A percentile compares a stretch with the other conserved stretches of the same genome.
phyloP scores from a whole-genome alignment of 1,284 basidiomycete genomes.

The Wallemia mellicola region DNA sequence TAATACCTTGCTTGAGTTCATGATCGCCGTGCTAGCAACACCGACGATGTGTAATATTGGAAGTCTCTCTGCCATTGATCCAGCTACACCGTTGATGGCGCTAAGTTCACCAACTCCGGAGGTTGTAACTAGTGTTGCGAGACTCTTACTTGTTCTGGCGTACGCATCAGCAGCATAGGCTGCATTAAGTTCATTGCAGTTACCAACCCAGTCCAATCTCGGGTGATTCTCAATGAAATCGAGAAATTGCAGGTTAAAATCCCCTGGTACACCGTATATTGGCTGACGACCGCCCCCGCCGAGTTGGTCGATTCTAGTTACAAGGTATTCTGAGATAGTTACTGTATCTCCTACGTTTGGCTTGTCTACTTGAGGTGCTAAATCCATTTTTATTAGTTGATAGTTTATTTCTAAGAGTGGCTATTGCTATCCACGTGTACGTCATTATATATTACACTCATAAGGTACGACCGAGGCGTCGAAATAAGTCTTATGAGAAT shows the following conservation, averaged over 20 bases:
- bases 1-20: background rate
- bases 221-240: constrained; percentile 4
- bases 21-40: constrained; percentile 26
- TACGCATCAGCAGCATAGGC: constrained; percentile 85
- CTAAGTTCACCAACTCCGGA: constrained; percentile 74
- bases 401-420: background rate
- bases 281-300: constrained; percentile 16
- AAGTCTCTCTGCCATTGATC: constrained; percentile 41
- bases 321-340: constrained; percentile 10
- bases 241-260: constrained; percentile 46
- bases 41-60: constrained; percentile 79
- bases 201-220: constrained; percentile 60
- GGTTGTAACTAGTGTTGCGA: constrained; percentile 50
- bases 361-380: background rate
- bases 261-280: constrained; percentile 70
- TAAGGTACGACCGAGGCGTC: too few species aligned
- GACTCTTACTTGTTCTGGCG: constrained; percentile 44
- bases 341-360: background rate
- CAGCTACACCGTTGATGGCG: constrained; percentile 49
- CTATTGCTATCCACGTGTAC: too few species aligned
- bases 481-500: too few species aligned
- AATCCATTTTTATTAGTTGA: background rate
- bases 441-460: too few species aligned
- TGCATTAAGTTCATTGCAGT: constrained; percentile 19
- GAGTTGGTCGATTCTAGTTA: constrained; percentile 12